Evolutionary conservation across 1,284 basidiomycete species (phyloP).

Genomic region (Earliella scabrosa): DNA sequence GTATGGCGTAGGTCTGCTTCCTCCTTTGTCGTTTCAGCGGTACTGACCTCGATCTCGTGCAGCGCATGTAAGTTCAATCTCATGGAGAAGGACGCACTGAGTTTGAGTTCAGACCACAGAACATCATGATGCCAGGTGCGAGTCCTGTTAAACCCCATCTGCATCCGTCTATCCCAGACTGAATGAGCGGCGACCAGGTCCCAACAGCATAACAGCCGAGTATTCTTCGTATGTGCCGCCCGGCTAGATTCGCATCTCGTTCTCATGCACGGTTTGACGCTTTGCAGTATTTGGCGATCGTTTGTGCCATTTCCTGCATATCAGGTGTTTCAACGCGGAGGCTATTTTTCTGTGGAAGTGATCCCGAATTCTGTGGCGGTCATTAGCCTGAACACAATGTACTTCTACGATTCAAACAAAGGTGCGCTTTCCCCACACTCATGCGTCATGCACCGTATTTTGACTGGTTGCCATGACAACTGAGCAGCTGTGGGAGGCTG

Average conservation of each 20-base stretch:
- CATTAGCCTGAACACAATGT: constrained; percentile 90
- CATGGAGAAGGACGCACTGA: constrained; percentile 2
- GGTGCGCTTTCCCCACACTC: constrained; percentile 46
- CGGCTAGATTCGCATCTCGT: constrained; percentile 2
- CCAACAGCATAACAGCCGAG: constrained; percentile 79
- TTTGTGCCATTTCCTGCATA: constrained; percentile 85
- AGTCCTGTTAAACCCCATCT: background rate
- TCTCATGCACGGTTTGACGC: constrained; percentile 15
- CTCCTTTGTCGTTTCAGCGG: constrained; percentile 1
- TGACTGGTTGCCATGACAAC: constrained; percentile 30
- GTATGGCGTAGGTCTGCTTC: constrained; percentile 72
- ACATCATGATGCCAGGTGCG: constrained; percentile 68
- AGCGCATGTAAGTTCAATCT: constrained; percentile 61
- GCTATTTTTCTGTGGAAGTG: constrained; percentile 86
- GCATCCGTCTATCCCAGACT: constrained; percentile 2
- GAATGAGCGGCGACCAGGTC: constrained; percentile 50
- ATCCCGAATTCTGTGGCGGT: constrained; percentile 79
- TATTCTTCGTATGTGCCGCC: constrained; percentile 63
- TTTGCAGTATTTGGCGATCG: constrained; percentile 75
- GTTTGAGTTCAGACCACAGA: constrained; percentile 42
- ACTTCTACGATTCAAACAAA: constrained; percentile 92
- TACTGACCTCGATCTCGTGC: constrained; percentile 21
- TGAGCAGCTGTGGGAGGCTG: constrained; percentile 68
- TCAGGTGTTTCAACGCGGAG: constrained; percentile 84
- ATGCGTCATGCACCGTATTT: constrained; percentile 13